Base-by-base conservation (phyloP, 306 rosid genomes). In the Senna tora region DNA sequence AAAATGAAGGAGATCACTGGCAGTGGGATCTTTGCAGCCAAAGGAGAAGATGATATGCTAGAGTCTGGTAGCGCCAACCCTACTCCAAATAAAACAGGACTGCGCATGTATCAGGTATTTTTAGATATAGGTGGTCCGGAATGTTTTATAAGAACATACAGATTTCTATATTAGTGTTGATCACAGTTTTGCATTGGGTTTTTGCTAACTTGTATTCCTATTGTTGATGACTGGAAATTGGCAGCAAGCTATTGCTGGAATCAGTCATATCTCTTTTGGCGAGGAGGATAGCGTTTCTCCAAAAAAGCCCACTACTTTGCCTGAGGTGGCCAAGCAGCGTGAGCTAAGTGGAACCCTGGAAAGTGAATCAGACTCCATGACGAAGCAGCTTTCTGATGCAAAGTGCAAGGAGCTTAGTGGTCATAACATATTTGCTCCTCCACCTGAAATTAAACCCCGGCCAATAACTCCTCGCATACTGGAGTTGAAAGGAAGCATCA, bases 1-100 rank as follows among this genome's bases (percentile, higher is more conserved):
- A 94, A 94, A 84, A 89, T 91, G 99, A 94, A 91, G 83, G 99
- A 94, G 89, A 94, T 94, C 78, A 91, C 97, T 60, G 99, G 99
- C 22, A 94, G 99, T 76, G 99, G 99, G 63, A 94, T 94, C 71
- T 94, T 94, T 65, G 87, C 79, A 25, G 83, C 72, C 34, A 81
- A 85, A 14, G 96, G 81, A 62, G 97, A 87, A 72, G 65, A 75
- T 57, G 96, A 94, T 8, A 67, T 73, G 14, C 16, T 65, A 21
- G 97, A 94, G 76, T 67, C 86, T 67, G 94, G 83, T 68, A 80
- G 80, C 81, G 87, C 89, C 45, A 82, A 84, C 64, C 77, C 86
- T 45, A 17, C 86, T 13, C 73, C 82, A 25, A 84, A 75, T 82
- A 90, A 82, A 82, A 89, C 95, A 0, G 99, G 96, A 79, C 45